These are phyloP conservation scores for Mycosphaerella arachidis DNA, from an alignment of 2,329 filamentous ascomycete genomes.

Conservation along the genomic window DNA sequence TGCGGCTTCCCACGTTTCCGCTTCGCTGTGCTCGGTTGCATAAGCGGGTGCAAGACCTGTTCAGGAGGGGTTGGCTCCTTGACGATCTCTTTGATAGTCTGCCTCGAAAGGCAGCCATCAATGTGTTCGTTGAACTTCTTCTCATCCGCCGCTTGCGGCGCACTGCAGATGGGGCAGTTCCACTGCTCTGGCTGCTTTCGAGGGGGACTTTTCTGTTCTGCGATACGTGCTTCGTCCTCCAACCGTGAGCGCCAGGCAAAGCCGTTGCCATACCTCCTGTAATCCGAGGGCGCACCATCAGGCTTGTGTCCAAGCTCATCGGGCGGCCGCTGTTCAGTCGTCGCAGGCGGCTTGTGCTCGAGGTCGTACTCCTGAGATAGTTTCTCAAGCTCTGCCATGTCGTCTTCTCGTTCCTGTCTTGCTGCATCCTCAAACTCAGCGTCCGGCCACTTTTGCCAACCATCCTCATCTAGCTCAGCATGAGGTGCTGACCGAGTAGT, in stretches of 20 bases:
- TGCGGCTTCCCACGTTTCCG: constrained; percentile 27
- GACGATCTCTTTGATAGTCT: constrained; percentile 79
- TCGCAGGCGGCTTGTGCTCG: constrained; percentile 19
- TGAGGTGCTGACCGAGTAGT: constrained; percentile 31
- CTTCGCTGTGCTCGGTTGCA: constrained; percentile 19
- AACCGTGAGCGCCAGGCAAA: constrained; percentile 32
- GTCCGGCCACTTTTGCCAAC: constrained; percentile 67
- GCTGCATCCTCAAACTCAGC: constrained; percentile 61
- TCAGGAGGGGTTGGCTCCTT: constrained; percentile 42
- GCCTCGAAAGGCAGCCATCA: constrained; percentile 80
- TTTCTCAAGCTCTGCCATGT: constrained; percentile 57
- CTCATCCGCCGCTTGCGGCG: constrained; percentile 71
- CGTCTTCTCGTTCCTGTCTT: constrained; percentile 55
- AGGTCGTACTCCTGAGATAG: constrained; percentile 56
- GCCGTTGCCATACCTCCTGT: constrained; percentile 31
- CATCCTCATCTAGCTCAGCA: constrained; percentile 42
- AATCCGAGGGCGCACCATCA: constrained; percentile 19
- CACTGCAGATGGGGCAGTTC: constrained; percentile 83
- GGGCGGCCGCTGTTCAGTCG: constrained; percentile 1
- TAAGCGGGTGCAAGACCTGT: constrained; percentile 6
- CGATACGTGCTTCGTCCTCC: constrained; percentile 24
- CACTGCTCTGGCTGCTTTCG: constrained; percentile 50
- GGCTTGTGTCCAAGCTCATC: constrained; percentile 1
- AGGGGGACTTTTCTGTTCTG: constrained; percentile 28
- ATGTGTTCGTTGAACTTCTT: constrained; percentile 83